These are phyloP conservation scores for Anisodus tanguticus DNA, from an alignment of 257 asterid species.

Conservation along the genomic window DNA sequence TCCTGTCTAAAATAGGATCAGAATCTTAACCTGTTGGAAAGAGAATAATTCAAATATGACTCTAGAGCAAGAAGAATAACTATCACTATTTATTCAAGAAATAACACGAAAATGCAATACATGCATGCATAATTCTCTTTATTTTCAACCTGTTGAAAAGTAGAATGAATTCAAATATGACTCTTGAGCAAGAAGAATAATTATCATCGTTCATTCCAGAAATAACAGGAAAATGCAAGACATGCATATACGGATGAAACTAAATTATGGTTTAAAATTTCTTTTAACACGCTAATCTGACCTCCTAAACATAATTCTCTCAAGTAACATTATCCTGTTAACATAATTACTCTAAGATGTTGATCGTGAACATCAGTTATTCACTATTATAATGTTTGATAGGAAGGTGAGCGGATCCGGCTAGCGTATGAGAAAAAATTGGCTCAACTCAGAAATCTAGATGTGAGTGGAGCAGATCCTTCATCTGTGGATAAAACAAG, in stretches of 20 bases:
- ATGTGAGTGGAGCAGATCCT: constrained; percentile 77
- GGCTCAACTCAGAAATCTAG: constrained; percentile 72
- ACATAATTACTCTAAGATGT: constrained; percentile 2
- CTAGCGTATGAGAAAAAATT: constrained; percentile 86
- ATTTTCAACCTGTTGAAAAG: not conserved
- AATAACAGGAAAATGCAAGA: not conserved
- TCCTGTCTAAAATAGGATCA: not conserved
- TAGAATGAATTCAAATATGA: too few species aligned
- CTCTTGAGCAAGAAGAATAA: constrained; percentile 1
- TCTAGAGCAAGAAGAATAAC: not conserved
- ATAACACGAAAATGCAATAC: not conserved
- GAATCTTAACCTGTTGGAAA: not conserved
- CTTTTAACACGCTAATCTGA: not conserved
- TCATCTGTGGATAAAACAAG: constrained; percentile 67
- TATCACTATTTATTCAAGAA: constrained; percentile 11
- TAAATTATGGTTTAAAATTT: not conserved
- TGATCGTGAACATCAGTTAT: constrained; percentile 7
- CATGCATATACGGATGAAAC: not conserved
- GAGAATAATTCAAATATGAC: not conserved
- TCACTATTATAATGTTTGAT: not conserved
- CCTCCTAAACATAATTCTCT: not conserved
- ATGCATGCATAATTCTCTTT: not conserved
- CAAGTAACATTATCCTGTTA: constrained; percentile 5
- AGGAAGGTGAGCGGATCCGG: constrained; percentile 88
- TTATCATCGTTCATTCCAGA: constrained; percentile 19